Evolutionary conservation across 75 land plant species (phyloP).

Genomic region (Cunninghamia lanceolata): DNA sequence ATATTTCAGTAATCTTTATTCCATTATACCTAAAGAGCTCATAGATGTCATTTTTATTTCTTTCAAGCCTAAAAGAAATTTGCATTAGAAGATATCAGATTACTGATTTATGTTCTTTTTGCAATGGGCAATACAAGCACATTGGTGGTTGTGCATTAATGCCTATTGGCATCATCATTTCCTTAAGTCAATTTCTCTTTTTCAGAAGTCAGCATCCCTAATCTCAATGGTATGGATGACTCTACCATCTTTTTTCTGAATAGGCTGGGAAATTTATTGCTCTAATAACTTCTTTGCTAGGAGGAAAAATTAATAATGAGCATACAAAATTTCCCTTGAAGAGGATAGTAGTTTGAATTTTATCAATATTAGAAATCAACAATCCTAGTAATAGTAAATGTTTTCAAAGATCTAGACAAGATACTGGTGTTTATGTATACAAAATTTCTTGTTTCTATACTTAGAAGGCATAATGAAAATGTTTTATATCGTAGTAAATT

Average conservation of each 20-base stretch:
- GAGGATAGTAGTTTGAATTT: background rate
- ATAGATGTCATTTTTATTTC: background rate
- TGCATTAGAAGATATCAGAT: background rate
- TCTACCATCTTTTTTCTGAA: background rate
- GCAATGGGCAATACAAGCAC: background rate
- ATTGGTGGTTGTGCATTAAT: background rate
- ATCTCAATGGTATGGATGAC: background rate
- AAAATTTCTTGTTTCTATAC: background rate
- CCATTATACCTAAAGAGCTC: background rate
- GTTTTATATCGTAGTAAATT: background rate
- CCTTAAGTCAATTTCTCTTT: background rate
- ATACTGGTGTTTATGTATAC: background rate
- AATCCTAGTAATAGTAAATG: background rate
- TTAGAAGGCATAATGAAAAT: background rate
- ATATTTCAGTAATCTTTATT: background rate
- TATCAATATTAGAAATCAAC: background rate
- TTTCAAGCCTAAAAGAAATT: background rate
- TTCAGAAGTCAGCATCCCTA: background rate
- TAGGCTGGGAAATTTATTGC: background rate
- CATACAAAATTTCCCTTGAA: background rate
- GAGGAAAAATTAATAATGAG: background rate
- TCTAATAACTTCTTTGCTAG: background rate
- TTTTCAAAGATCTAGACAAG: background rate
- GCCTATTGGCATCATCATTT: background rate
- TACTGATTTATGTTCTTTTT: background rate